Conservation (phyloP, 306 rosid genomes). For the Dryas octopetala region DNA sequence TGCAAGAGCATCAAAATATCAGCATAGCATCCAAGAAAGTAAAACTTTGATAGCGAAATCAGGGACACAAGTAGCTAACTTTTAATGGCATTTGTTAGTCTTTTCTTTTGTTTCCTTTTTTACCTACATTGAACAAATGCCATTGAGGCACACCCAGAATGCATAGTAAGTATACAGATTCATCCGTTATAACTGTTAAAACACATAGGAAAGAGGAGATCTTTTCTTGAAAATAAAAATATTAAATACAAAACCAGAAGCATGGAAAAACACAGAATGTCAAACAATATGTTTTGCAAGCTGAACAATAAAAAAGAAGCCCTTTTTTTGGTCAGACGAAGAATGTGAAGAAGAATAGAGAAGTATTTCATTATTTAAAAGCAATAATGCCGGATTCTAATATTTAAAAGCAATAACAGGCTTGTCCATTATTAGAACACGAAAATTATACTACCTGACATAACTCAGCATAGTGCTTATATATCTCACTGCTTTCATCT, state of each 20-base stretch:
- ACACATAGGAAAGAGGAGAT: background rate
- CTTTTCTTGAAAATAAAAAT: too few species aligned
- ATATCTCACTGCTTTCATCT: conserved; percentile 83
- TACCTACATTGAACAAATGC: background rate
- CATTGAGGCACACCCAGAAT: background rate
- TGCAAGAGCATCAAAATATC: background rate
- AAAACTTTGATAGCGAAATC: background rate
- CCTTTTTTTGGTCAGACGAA: background rate
- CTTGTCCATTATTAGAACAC: background rate
- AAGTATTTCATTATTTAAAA: background rate
- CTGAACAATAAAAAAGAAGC: background rate
- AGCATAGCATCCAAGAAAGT: background rate
- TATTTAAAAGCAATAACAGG: background rate
- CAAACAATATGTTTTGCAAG: background rate
- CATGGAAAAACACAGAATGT: too few species aligned
- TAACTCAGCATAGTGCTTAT: conserved; percentile 77
- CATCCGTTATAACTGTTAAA: background rate
- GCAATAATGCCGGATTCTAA: background rate
- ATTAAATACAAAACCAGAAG: background rate
- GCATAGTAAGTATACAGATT: background rate
- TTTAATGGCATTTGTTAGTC: background rate
- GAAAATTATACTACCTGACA: conserved; percentile 66
- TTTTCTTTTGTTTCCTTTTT: background rate
- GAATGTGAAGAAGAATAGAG: background rate
- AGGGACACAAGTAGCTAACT: background rate